Evolutionary conservation across 225 moss, liverwort and hornwort genomes (phyloP), one percentile per base, ranked within the genome.

Genomic region (Lunularia cruciata): DNA sequence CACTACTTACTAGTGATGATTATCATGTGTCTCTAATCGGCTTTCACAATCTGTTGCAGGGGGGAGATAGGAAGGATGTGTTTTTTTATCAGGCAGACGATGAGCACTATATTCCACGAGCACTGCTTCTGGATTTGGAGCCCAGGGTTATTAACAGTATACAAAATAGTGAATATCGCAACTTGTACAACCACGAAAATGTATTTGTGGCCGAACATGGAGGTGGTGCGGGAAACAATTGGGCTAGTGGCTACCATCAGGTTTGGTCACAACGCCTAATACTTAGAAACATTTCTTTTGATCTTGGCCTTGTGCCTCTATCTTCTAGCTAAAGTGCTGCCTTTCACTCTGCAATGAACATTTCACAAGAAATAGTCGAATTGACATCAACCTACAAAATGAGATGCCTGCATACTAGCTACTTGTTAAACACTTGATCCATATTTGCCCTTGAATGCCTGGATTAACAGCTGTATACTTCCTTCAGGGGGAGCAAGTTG

Each of bases 231-330:
- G 98, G 98, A 68, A 98, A 98, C 66, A 98, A 98, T 84, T 98
- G 98, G 98, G 93, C 98, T 15, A 98, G 90, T 59, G 93, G 98
- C 40, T 93, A 98, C 65, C 98, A 98, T 71, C 93, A 98, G 98
- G 98, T 90, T 70, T n/a, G n/a, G n/a, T n/a, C n/a, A n/a, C n/a
- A n/a, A n/a, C n/a, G n/a, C n/a, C n/a, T n/a, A n/a, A n/a, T n/a
- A n/a, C n/a, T n/a, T n/a, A n/a, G n/a, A n/a, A n/a, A n/a, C n/a
- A n/a, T n/a, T n/a, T n/a, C n/a, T n/a, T n/a, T n/a, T n/a, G n/a
- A n/a, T n/a, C n/a, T n/a, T n/a, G n/a, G n/a, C n/a, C n/a, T n/a
- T n/a, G n/a, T n/a, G n/a, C n/a, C n/a, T n/a, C n/a, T n/a, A n/a
- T n/a, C n/a, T n/a, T n/a, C n/a, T n/a, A n/a, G n/a, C n/a, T n/a